phyloP scores from a whole-genome alignment of 129 eudicot species.

The Solidago caesia region DNA sequence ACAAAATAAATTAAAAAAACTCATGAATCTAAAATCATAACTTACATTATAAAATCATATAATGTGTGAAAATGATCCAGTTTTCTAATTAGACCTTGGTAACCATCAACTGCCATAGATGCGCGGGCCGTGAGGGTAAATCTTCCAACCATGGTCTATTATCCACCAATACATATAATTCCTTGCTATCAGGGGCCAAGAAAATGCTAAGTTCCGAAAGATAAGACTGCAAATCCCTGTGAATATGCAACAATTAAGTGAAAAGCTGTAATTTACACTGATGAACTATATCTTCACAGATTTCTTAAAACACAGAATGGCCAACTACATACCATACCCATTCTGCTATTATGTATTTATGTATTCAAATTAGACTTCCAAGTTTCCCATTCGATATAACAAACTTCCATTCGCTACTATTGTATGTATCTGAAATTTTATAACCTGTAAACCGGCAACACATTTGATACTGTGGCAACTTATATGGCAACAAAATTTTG shows the following conservation, averaged over 20 bases:
- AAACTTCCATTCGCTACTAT: too few relatives aligned
- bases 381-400: too few relatives aligned
- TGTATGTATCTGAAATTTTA: too few relatives aligned
- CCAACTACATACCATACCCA: too few relatives aligned
- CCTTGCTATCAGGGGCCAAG: slow-evolving; percentile 70
- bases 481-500: too few relatives aligned
- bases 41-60: neutral
- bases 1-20: slow-evolving; percentile 1
- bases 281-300: neutral
- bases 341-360: too few relatives aligned
- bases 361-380: too few relatives aligned
- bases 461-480: too few relatives aligned
- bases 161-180: slow-evolving; percentile 80
- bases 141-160: slow-evolving; percentile 88
- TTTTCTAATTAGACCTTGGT: slow-evolving; percentile 60
- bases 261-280: neutral
- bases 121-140: slow-evolving; percentile 81
- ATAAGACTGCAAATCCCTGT: slow-evolving; percentile 95
- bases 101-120: slow-evolving; percentile 93
- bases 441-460: too few relatives aligned
- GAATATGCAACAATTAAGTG: slow-evolving; percentile 5
- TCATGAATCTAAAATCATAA: neutral
- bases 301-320: neutral
- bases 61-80: slow-evolving; percentile 2
- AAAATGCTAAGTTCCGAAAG: slow-evolving; percentile 86